Evolutionary conservation across 345 rosid genomes (phyloP).

Genomic region (Erodium maritimum): DNA sequence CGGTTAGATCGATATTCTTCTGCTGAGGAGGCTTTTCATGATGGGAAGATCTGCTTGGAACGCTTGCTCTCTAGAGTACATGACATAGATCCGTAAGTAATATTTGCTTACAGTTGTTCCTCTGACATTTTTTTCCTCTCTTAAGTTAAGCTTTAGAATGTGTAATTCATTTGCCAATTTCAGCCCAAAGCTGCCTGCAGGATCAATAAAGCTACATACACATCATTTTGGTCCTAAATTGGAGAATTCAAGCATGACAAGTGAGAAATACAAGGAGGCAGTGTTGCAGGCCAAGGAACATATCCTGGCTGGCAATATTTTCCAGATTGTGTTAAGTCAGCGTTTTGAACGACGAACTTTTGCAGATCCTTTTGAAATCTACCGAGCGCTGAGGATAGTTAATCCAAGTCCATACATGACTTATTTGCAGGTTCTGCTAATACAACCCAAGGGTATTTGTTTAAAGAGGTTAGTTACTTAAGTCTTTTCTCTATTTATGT

Average conservation of each 20-base stretch:
- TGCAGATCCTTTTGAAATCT: conserved; percentile 93
- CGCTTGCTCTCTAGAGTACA: conserved; percentile 62
- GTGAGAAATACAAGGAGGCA: conserved; percentile 60
- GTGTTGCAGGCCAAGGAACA: conserved; percentile 79
- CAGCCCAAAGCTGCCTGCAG: conserved; percentile 74
- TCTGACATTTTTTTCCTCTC: neutral
- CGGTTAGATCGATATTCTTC: conserved; percentile 60
- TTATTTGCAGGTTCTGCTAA: conserved; percentile 56
- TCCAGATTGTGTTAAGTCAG: conserved; percentile 93
- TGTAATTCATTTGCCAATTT: conserved; percentile 22
- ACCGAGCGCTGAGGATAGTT: conserved; percentile 81
- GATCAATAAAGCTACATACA: conserved; percentile 51
- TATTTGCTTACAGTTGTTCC: conserved; percentile 5
- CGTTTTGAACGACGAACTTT: conserved; percentile 83
- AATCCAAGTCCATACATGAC: conserved; percentile 97
- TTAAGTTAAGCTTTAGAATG: conserved; percentile 5
- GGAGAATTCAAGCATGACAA: conserved; percentile 69
- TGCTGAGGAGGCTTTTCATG: conserved; percentile 56
- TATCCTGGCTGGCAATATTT: conserved; percentile 81
- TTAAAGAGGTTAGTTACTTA: conserved; percentile 9
- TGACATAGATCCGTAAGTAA: conserved; percentile 59
- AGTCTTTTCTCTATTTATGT: neutral
- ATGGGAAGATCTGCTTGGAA: conserved; percentile 64
- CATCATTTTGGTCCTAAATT: conserved; percentile 57
- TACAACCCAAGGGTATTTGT: conserved; percentile 6